phyloP scores from a whole-genome alignment of 2,329 filamentous ascomycete species.

The Erysiphe pulchra region DNA sequence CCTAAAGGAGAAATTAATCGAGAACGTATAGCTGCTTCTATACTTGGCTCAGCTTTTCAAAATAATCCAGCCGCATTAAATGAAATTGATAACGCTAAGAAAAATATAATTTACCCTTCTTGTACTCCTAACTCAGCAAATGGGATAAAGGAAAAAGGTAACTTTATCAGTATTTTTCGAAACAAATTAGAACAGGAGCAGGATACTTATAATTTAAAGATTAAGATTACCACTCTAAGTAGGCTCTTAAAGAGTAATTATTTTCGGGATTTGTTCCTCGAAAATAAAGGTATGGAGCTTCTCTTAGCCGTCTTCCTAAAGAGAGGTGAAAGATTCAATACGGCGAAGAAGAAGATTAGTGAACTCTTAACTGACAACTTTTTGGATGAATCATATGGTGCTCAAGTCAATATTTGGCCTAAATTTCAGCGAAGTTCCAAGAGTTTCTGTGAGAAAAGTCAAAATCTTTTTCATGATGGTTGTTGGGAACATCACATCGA shows the following conservation, averaged over 20 bases:
- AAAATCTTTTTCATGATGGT: slow-evolving; percentile 18
- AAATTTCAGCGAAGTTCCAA: slow-evolving; percentile 13
- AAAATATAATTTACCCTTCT: slow-evolving; percentile 8
- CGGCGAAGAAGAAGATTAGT: slow-evolving; percentile 26
- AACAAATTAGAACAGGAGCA: slow-evolving; percentile 6
- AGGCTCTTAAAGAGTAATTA: slow-evolving; percentile 27
- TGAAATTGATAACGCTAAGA: slow-evolving; percentile 24
- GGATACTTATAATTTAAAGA: slow-evolving; percentile 11
- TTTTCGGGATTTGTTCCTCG: slow-evolving; percentile 30
- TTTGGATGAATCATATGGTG: slow-evolving; percentile 38
- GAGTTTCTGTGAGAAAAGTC: slow-evolving; percentile 15
- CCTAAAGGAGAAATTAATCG: slow-evolving; percentile 5
- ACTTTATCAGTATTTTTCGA: slow-evolving; percentile 9
- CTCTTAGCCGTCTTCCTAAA: slow-evolving; percentile 26
- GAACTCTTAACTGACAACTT: slow-evolving; percentile 38
- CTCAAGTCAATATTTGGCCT: slow-evolving; percentile 30
- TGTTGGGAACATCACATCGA: slow-evolving; percentile 31
- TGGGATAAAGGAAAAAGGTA: neutral
- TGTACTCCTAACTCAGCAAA: slow-evolving; percentile 4
- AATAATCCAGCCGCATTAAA: slow-evolving; percentile 37
- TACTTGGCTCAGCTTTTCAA: slow-evolving; percentile 30
- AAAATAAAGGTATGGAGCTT: slow-evolving; percentile 24
- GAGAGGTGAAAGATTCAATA: slow-evolving; percentile 22
- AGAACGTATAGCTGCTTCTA: slow-evolving; percentile 23
- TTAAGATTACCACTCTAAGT: slow-evolving; percentile 23